Conservation (phyloP, 306 rosid species). For the Sesbania bispinosa region DNA sequence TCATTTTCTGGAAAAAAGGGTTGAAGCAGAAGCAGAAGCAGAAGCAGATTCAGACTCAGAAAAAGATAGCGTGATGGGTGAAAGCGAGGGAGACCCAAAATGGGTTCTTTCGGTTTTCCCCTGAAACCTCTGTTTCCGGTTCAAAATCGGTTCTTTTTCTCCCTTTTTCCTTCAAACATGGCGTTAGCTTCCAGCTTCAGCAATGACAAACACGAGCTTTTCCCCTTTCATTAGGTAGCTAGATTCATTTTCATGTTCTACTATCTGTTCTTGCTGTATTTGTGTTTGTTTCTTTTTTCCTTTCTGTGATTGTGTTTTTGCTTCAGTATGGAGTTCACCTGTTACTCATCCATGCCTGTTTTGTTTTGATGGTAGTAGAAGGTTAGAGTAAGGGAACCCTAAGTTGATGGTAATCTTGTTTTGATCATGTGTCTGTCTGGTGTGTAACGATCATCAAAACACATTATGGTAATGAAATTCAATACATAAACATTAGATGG, state of each 20-base stretch:
- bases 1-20: neutral
- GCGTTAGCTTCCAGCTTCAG: neutral
- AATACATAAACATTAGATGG: neutral
- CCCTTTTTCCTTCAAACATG: neutral
- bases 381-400: conserved; percentile 3
- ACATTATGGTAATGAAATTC: neutral
- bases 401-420: neutral
- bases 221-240: conserved; percentile 10
- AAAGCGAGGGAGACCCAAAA: neutral
- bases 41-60: neutral
- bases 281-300: neutral
- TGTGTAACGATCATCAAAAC: neutral
- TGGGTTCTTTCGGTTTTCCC: conserved; percentile 7
- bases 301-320: neutral
- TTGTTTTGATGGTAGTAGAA: neutral
- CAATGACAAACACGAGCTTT: neutral
- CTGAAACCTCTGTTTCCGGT: neutral
- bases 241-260: neutral
- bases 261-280: neutral
- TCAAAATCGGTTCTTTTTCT: neutral
- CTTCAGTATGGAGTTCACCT: neutral
- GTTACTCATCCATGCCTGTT: neutral
- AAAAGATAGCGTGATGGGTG: conserved; percentile 3
- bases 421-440: neutral
- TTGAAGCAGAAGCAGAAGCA: neutral